Evolutionary conservation across 345 rosid genomes (phyloP).

Genomic region (Eucalyptus cloeziana): DNA sequence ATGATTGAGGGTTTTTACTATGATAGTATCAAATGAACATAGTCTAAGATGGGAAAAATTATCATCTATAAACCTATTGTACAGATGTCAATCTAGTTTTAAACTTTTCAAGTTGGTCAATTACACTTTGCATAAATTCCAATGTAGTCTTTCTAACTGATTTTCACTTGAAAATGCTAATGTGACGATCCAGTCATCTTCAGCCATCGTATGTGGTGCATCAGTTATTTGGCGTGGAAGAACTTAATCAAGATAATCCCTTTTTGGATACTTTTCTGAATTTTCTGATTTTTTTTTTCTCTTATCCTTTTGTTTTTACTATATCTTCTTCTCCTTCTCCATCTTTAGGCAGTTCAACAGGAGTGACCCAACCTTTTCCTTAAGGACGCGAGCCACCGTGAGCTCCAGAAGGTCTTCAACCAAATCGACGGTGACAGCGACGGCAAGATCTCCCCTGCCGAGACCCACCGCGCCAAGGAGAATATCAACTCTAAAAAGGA

Average conservation of each 20-base stretch:
- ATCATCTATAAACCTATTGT: fast-evolving
- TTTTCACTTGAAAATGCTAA: background rate
- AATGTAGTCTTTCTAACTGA: background rate
- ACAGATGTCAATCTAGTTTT: background rate
- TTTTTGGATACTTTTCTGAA: background rate
- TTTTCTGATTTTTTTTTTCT: background rate
- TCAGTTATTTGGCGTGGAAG: background rate
- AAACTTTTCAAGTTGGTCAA: background rate
- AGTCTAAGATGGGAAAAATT: background rate
- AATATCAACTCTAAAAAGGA: background rate
- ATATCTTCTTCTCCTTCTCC: background rate
- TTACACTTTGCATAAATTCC: background rate
- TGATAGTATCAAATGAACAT: background rate
- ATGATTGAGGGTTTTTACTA: background rate
- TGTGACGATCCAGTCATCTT: background rate
- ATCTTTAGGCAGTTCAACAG: background rate
- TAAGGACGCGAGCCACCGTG: background rate
- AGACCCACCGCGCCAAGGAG: background rate
- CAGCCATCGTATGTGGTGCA: fast-evolving
- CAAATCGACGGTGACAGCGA: background rate
- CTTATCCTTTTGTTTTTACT: background rate
- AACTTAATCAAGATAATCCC: fast-evolving
- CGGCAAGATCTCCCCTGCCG: background rate
- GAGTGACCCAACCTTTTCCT: background rate
- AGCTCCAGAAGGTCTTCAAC: background rate